Conservation (phyloP, 2,329 filamentous ascomycete genomes). For the Neofusicoccum umdonicola region DNA sequence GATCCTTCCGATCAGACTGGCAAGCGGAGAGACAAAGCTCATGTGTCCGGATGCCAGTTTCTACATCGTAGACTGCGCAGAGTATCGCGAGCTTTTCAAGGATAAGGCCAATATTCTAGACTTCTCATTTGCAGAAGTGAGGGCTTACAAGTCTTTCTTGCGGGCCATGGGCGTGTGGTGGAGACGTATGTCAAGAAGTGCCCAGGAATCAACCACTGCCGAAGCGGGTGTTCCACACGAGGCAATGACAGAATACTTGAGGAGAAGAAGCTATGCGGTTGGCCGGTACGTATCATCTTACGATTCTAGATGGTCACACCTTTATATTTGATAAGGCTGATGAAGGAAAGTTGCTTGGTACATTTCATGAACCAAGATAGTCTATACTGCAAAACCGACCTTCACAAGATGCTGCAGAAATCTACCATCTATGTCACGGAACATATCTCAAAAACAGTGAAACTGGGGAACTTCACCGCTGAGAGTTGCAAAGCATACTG, state of each 20-base stretch:
- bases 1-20: background rate
- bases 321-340: background rate
- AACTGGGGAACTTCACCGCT: too few relatives aligned
- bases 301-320: too few relatives aligned
- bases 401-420: too few relatives aligned
- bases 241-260: background rate
- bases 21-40: background rate
- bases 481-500: background rate
- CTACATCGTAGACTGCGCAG: background rate
- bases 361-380: background rate
- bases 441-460: too few relatives aligned
- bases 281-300: background rate
- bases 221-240: background rate
- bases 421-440: too few relatives aligned
- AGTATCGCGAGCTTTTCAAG: background rate
- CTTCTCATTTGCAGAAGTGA: background rate
- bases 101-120: background rate
- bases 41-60: background rate
- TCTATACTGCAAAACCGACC: too few relatives aligned
- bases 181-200: background rate
- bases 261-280: background rate
- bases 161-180: background rate
- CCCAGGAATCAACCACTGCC: background rate
- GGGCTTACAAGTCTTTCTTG: background rate
- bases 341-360: background rate